Conservation (phyloP, 768 basidiomycete species). For the Pleurotus cornucopiae region DNA sequence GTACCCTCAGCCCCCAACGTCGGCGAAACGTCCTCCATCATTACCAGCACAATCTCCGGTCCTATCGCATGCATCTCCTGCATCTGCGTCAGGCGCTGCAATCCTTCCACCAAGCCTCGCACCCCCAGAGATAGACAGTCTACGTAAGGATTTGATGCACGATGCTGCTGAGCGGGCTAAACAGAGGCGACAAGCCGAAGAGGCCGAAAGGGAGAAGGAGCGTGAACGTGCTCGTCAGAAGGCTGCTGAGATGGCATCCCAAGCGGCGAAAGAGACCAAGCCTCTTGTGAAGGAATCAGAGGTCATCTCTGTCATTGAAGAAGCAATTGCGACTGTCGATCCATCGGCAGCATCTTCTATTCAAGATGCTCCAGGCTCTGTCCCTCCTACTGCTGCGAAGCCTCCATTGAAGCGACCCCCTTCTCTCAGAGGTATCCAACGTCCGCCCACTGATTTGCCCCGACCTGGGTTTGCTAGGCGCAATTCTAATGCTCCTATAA, state of each 20-base stretch:
- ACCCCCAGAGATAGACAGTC: slow-evolving; percentile 54
- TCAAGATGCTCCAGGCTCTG: not conserved
- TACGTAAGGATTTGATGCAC: slow-evolving; percentile 78
- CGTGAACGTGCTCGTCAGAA: slow-evolving; percentile 79
- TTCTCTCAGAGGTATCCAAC: slow-evolving; percentile 25
- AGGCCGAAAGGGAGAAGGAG: slow-evolving; percentile 76
- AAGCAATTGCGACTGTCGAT: slow-evolving; percentile 31
- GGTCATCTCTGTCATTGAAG: slow-evolving; percentile 41
- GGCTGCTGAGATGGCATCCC: slow-evolving; percentile 36
- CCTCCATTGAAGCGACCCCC: slow-evolving; percentile 24
- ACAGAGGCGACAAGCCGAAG: slow-evolving; percentile 75
- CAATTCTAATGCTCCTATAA: slow-evolving; percentile 15
- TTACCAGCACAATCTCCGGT: not conserved
- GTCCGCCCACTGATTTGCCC: slow-evolving; percentile 22
- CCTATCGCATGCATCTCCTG: not conserved
- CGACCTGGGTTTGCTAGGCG: slow-evolving; percentile 23
- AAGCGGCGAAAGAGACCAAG: no score
- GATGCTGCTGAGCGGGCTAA: slow-evolving; percentile 80
- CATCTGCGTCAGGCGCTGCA: not conserved
- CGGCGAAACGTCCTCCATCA: slow-evolving; percentile 21
- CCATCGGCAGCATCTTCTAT: not conserved
- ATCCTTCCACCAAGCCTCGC: slow-evolving; percentile 20
- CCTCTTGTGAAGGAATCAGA: slow-evolving; percentile 25
- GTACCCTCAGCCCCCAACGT: slow-evolving; percentile 27
- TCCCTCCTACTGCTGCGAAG: slow-evolving; percentile 11